Evolutionary conservation across 345 rosid genomes (phyloP).

Genomic region (Pistacia integerrima): DNA sequence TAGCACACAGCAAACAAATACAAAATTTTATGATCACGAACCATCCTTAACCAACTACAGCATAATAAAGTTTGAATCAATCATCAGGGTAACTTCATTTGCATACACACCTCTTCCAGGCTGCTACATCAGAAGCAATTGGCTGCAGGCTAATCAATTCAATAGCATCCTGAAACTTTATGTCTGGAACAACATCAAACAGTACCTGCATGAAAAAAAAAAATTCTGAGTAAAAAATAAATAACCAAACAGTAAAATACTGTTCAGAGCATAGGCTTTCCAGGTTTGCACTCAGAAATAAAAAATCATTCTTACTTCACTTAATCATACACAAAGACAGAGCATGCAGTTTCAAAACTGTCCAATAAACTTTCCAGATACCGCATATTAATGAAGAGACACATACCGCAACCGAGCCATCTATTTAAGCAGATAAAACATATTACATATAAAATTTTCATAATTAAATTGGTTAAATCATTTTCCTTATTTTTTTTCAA

Average conservation of each 20-base stretch:
- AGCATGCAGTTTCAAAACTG: background rate
- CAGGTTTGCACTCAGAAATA: conserved; percentile 3
- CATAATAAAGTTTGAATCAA: background rate
- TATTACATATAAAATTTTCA: background rate
- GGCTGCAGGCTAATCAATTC: conserved; percentile 94
- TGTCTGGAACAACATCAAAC: conserved; percentile 91
- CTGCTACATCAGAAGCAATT: conserved; percentile 68
- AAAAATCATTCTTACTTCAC: conserved; percentile 4
- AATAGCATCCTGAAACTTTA: conserved; percentile 85
- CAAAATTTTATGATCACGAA: conserved; percentile 1
- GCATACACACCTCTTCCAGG: conserved; percentile 75
- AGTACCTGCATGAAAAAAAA: conserved; percentile 60
- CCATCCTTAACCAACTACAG: conserved; percentile 4
- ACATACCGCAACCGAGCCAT: background rate
- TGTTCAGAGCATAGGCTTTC: background rate
- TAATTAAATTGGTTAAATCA: background rate
- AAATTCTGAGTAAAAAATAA: conserved; percentile 22
- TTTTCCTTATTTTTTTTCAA: background rate
- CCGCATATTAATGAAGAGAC: background rate
- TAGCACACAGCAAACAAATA: background rate
- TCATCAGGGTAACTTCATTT: conserved; percentile 7
- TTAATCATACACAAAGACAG: background rate
- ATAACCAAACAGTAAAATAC: background rate
- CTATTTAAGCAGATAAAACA: background rate
- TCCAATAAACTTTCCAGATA: background rate